These are phyloP conservation scores for Coprinopsis strossmayeri DNA, from an alignment of 768 basidiomycete genomes.

Conservation along the genomic window DNA sequence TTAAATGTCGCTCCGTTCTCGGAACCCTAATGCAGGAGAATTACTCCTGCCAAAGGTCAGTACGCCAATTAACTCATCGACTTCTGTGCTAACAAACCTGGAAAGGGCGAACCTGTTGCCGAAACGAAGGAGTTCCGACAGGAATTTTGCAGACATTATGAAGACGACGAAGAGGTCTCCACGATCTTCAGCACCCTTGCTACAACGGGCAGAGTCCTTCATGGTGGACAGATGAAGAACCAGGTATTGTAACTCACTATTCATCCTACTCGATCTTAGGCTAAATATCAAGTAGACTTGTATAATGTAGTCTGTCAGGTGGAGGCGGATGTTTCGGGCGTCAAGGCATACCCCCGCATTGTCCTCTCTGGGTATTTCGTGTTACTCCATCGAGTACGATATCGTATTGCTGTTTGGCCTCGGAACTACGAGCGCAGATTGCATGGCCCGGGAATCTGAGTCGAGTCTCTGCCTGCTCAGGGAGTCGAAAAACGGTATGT, in stretches of 20 bases:
- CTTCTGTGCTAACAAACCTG: too few species aligned
- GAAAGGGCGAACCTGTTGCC: not conserved
- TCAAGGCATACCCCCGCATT: not conserved
- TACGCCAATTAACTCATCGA: not conserved
- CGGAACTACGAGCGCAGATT: slow-evolving; percentile 44
- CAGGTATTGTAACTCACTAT: too few species aligned
- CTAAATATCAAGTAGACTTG: not conserved
- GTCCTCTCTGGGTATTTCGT: slow-evolving; percentile 11
- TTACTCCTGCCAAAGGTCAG: not conserved
- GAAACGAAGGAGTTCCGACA: not conserved
- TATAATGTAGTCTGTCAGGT: slow-evolving; percentile 6
- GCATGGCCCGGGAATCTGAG: slow-evolving; percentile 24
- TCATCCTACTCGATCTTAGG: too few species aligned
- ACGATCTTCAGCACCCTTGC: too few species aligned
- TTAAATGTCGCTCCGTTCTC: not conserved
- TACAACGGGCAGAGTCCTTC: too few species aligned
- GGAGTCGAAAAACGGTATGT: too few species aligned
- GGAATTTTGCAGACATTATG: not conserved
- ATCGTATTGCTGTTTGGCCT: too few species aligned
- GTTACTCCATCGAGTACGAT: too few species aligned
- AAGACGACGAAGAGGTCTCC: not conserved
- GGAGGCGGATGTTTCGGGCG: slow-evolving; percentile 7
- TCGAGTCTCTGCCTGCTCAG: too few species aligned
- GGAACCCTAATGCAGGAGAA: not conserved
- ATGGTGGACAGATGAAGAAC: too few species aligned